Base-by-base conservation (phyloP, 805 yeast species). In the Ogataea populi-albae region DNA sequence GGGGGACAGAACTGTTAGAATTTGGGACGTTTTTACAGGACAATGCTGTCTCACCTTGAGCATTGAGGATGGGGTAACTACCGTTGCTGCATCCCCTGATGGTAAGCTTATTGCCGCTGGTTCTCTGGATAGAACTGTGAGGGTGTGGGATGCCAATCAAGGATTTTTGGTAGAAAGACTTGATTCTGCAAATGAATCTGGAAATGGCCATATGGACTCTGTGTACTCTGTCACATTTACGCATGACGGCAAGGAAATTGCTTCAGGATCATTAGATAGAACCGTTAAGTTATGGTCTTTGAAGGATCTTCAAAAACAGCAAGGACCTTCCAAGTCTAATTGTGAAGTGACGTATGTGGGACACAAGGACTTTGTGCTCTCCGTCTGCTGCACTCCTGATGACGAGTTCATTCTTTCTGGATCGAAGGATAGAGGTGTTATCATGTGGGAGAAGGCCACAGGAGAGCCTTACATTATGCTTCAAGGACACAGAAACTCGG, bases 51-150 rank as follows among this genome's bases (percentile, higher is more conserved):
- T 88, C 55, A 88, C 96, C 30, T 71, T 91, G 47, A 77, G 88
- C 12, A 89, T 91, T 52, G 97, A 91, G 64, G 98, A 91, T 61
- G 98, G 98, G 50, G 98, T 91, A 35, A 91, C 98, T 37, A 91
- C 98, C 0, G 97, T 91, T 30, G 96, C 97, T 15, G 91, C 91
- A 26, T 86, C 96, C 6, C 97, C 97, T 32, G 95, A 91, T 62
- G 96, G 97, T 25, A 78, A 81, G 50, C 77, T 80, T 52, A 87
- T 93, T 52, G 98, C 97, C 25, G 98, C 97, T 12, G 98, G 98
- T 33, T 85, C 95, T 23, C 75, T 91, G 47, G 98, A 91, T 68
- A 76, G 94, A 65, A 84, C 95, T 21, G 97, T 93, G 34, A 76
- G 98, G 45, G 95, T 93, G 31, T 91, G 98, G 97, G 96, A 91